A percentile compares a stretch with the other conserved stretches of the same genome.
Evolutionary conservation across 305 asterid genomes (phyloP).

Genomic region (Solanum hybrid): DNA sequence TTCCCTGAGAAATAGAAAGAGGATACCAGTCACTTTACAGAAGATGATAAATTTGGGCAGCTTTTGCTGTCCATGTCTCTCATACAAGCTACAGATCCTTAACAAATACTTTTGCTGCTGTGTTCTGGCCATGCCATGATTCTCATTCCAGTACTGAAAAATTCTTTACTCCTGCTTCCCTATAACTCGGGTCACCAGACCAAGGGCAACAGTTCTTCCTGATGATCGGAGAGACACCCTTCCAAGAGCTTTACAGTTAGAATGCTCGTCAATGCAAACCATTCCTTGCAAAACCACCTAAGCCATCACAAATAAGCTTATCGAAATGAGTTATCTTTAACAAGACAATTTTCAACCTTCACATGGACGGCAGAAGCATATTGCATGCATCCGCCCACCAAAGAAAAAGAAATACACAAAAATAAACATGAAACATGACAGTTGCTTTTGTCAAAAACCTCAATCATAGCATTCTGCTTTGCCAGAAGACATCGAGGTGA

Average conservation of each 20-base stretch:
- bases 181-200: constrained; percentile 56
- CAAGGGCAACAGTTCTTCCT: constrained; percentile 85
- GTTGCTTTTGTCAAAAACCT: constrained; percentile 34
- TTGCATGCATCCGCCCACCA: background rate
- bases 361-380: background rate
- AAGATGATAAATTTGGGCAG: background rate
- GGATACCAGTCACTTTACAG: background rate
- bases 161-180: constrained; percentile 20
- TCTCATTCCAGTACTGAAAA: background rate
- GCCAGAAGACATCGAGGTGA: constrained; percentile 77
- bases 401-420: background rate
- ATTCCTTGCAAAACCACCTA: constrained; percentile 65
- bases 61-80: background rate
- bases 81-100: background rate
- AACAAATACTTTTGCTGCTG: background rate
- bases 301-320: background rate
- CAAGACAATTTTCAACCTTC: background rate
- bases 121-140: background rate
- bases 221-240: constrained; percentile 75
- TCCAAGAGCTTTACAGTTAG: constrained; percentile 65
- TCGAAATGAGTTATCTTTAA: background rate
- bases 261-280: constrained; percentile 76
- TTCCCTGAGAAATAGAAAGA: background rate
- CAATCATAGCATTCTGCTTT: constrained; percentile 79
- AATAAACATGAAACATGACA: background rate